Percentiles rank a stretch among this genome's conserved stretches.
Conservation (phyloP, 2,329 filamentous ascomycete species). For the Meredithiella fracta region DNA sequence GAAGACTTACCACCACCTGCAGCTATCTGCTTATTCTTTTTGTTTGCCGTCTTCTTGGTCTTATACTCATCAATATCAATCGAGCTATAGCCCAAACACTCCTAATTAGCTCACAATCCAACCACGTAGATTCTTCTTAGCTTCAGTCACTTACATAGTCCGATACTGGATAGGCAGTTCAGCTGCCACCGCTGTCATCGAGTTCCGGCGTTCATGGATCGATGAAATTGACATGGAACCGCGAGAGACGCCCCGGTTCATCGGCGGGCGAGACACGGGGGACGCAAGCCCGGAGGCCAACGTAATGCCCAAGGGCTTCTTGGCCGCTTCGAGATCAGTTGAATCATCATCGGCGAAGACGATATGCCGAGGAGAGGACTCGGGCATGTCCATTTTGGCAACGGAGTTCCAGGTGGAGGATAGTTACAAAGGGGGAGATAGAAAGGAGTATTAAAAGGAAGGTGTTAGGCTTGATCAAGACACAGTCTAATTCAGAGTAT, state of each 20-base stretch:
- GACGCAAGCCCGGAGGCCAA: constrained; percentile 5
- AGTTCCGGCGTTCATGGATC: constrained; percentile 10
- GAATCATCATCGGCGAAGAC: constrained; percentile 7
- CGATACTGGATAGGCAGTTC: constrained; percentile 37
- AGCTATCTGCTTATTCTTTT: constrained; percentile 9
- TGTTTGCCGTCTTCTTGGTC: constrained; percentile 24
- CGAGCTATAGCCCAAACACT: constrained; percentile 21
- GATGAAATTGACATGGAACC: constrained; percentile 14
- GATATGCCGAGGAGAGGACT: constrained; percentile 5
- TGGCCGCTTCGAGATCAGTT: constrained; percentile 10
- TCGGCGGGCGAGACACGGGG: constrained; percentile 8
- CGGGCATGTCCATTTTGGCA: constrained; percentile 7
- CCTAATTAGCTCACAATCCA: too few relatives aligned
- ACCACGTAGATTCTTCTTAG: too few relatives aligned
- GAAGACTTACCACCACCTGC: constrained; percentile 1
- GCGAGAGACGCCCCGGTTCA: constrained; percentile 12
- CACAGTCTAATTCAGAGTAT: not conserved
- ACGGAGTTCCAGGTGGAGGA: not conserved
- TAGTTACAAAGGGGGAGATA: not conserved
- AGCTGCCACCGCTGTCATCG: constrained; percentile 11
- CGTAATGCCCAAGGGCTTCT: constrained; percentile 1
- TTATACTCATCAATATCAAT: constrained; percentile 41
- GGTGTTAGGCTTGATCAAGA: not conserved
- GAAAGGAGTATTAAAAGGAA: not conserved
- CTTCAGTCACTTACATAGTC: constrained; percentile 27